Evolutionary conservation across 495 filamentous ascomycete genomes (phyloP).

Genomic region (Aspergillus bertholletiae): DNA sequence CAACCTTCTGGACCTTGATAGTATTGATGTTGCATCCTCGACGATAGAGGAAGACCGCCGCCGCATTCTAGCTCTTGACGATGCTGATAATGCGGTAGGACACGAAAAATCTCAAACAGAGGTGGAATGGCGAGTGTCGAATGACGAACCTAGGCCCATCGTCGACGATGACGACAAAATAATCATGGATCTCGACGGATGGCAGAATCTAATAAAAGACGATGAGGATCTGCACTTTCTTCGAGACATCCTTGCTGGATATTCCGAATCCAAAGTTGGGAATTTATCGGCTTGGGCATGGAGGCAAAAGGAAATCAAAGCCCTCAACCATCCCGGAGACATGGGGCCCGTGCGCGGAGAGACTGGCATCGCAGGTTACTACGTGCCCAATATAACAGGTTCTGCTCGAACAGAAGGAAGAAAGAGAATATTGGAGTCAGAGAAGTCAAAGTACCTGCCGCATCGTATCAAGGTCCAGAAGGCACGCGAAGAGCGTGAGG

Average conservation of each 20-base stretch:
- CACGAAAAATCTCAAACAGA: slow-evolving; percentile 40
- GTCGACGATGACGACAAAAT: slow-evolving; percentile 65
- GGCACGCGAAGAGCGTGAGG: slow-evolving; percentile 82
- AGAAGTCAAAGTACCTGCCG: slow-evolving; percentile 97
- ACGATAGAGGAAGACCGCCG: background rate
- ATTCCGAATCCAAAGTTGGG: slow-evolving; percentile 50
- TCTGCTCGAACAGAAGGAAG: slow-evolving; percentile 88
- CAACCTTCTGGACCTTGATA: background rate
- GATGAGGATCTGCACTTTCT: slow-evolving; percentile 69
- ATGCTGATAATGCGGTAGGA: slow-evolving; percentile 7
- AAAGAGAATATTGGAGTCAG: slow-evolving; percentile 89
- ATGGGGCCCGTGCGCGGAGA: slow-evolving; percentile 49
- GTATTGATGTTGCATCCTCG: slow-evolving; percentile 1
- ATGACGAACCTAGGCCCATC: slow-evolving; percentile 56
- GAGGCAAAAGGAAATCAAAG: slow-evolving; percentile 85
- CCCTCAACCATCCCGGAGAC: slow-evolving; percentile 61
- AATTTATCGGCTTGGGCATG: slow-evolving; percentile 79
- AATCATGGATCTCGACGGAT: slow-evolving; percentile 72
- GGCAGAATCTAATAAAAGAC: slow-evolving; percentile 74
- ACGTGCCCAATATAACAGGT: slow-evolving; percentile 79
- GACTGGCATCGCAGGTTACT: slow-evolving; percentile 79
- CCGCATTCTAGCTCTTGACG: background rate
- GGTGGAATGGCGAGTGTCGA: slow-evolving; percentile 58
- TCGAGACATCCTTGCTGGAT: slow-evolving; percentile 44
- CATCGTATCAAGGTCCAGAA: slow-evolving; percentile 95